phyloP scores from a whole-genome alignment of 495 filamentous ascomycete genomes.

The Trypethelium eluteriae region DNA sequence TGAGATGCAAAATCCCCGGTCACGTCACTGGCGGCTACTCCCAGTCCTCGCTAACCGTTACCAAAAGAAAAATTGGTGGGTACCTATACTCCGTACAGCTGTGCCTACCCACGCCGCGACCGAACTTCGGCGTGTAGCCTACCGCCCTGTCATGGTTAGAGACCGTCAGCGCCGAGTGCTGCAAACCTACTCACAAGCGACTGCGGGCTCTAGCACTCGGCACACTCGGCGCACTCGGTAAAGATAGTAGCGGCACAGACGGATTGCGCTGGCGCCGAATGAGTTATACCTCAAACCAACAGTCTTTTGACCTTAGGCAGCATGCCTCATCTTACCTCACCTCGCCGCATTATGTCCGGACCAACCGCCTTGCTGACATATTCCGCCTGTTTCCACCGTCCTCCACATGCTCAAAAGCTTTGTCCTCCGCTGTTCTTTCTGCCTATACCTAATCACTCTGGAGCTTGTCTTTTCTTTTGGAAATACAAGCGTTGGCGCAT shows the following conservation, averaged over 20 bases:
- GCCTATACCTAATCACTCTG: background rate
- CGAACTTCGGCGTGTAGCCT: background rate
- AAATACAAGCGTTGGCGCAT: background rate
- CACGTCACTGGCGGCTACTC: background rate
- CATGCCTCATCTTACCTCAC: conserved; percentile 12
- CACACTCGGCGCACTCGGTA: background rate
- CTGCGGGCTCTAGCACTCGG: no score
- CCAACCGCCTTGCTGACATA: conserved; percentile 6
- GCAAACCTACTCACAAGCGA: no score
- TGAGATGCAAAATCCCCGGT: conserved; percentile 6
- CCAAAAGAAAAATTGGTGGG: background rate
- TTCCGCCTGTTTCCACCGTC: background rate
- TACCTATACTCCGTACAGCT: no score
- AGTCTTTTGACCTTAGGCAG: background rate
- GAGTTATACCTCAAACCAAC: conserved; percentile 1
- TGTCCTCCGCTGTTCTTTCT: background rate
- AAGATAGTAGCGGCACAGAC: background rate
- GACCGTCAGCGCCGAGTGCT: no score
- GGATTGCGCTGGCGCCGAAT: background rate
- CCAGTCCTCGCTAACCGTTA: background rate
- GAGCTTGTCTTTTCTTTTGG: background rate
- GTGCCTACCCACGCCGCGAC: background rate
- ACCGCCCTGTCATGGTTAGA: background rate
- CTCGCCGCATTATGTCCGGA: background rate
- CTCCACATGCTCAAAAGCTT: background rate